Base-by-base conservation (phyloP, 169 alveolate genomes). In the Cryptosporidium canis region DNA sequence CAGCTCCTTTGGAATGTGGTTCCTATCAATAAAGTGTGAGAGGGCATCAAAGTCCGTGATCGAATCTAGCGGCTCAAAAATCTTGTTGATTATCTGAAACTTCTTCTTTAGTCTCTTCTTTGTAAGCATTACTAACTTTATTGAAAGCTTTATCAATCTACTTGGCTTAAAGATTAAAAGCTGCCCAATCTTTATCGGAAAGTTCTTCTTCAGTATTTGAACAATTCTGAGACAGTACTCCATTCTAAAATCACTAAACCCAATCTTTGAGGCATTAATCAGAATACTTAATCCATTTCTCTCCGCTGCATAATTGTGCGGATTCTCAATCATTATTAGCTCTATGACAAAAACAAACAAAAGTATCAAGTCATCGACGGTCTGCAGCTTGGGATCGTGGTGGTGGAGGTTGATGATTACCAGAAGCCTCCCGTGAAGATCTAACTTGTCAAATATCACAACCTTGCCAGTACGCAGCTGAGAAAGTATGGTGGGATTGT, bases 11-110 rank as follows among this genome's bases (percentile, higher is more conserved):
- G 87, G 87, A 61, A 77, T 77, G 39, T 55, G 14, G 12, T 77
- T 35, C 45, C 72, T 77, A 77, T 77, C 87, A n/a, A 77, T 77
- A n/a, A 58, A 77, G 29, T 77, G 87, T 35, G 87, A 77, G 18
- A 77, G 64, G 4, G 87, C 87, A 58, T 77, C 87, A 77, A 77
- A 77, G 39, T 58, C 87, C 18, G 87, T 77, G n/a, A 77, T 77
- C 3, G 87, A 77, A 61, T 61, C 45, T 1, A 41, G 71, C 21
- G 87, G 64, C 33, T 77, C 87, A 44, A 58, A 77, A 58, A 77
- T 58, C 27, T 77, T 77, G 64, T 56, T 77, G 12, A 77, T 77
- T 58, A 77, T 77, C 56, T 77, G 87, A 77, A 77, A 56, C n/a
- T 31, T 77, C 24, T 41, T 77, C 61, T 61, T 77, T 29, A 77